Base-by-base conservation (phyloP, 352 stramenopile species). In the Blastocystis sp. region DNA sequence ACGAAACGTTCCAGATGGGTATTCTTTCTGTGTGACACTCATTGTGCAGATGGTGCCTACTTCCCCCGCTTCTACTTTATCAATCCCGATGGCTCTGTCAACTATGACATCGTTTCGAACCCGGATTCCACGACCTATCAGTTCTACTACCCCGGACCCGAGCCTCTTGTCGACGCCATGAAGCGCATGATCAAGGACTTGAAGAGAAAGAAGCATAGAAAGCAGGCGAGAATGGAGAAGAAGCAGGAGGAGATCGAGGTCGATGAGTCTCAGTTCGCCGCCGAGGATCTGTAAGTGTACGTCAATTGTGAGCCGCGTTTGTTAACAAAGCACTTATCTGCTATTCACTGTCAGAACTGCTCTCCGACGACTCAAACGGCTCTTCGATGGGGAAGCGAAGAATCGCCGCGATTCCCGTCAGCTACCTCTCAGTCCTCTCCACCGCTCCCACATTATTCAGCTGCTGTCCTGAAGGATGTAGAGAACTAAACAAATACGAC, bases 11-110 rank as follows among this genome's bases (percentile, higher is more conserved):
- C 56, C 65, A 84, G 45, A 84, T 84, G 34, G 74, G 74, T 84
- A 38, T 2, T 11, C 2, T 23, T 11, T 9, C 23, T 19, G 23
- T 67, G 7, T 43, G 52, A 21, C 41, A 28, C 38, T 84, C 65
- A 77, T 77, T 11, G 5, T 34, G 17, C 43, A 88, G 78, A 88
- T 76, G 78, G 78, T 77, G 62, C 64, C 2, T 88, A 88, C 61
- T 88, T 79, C 67, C 78, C 78, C 40, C 78, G 78, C 60, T n/a
- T 88, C 56, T 88, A 79, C 48, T 88, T 88, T 43, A 88, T 88
- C 59, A 88, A 88, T 23, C 78, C 78, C 34, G 67, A 88, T 78
- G 78, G 78, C 10, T 76, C 64, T 48, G 78, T 88, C n/a, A 88
- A 88, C 60, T 88, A 88, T 60, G 78, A 88, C 28, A 88, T 88